Evolutionary conservation across 2,329 filamentous ascomycete species (phyloP), one percentile per base, ranked within the genome.

Genomic region (Nigrospora osmanthi): DNA sequence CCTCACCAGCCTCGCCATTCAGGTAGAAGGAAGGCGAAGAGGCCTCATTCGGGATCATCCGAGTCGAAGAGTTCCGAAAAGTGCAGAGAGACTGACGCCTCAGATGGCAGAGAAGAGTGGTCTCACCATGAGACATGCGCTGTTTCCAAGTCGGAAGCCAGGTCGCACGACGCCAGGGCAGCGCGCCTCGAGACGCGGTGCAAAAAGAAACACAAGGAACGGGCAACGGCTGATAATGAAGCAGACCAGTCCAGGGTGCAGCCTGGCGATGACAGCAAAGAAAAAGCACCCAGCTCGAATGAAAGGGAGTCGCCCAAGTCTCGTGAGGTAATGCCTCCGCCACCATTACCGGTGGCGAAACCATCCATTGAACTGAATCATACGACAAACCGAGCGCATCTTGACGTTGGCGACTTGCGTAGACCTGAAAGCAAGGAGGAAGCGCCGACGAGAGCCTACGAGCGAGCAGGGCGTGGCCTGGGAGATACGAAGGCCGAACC

Each of bases 291-390:
- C 16, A 35, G 35, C 11, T 38, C 43, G 11, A 45, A 43, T 31
- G 54, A 53, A 36, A 45, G 46, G 35, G 31, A 32, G 40, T 58
- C 55, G 23, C 35, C 50, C 16, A 40, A 51, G 46, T 61, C 59
- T 11, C 53, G 51, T 48, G 57, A 59, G 36, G 50, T 48, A 35
- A 62, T 62, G 58, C 59, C 59, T 13, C 59, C 59, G 19, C 59
- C 59, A 30, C 55, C 57, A n/a, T 36, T 58, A 13, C 58, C 59
- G 34, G 14, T 15, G 36, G 14, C 37, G 31, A 49, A 23, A 44
- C 42, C 35, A 3, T 31, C 17, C 36, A 16, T 34, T 14, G 28
- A 2, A 4, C 14, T 17, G 12, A 35, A 7, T 11, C 10, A 38
- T 6, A 16, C 9, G 6, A 19, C 35, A 34, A 39, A 23, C 30